These are phyloP conservation scores for Zygosaccharomyces sapae DNA, from an alignment of 1,139 yeast genomes.

Conservation along the genomic window DNA sequence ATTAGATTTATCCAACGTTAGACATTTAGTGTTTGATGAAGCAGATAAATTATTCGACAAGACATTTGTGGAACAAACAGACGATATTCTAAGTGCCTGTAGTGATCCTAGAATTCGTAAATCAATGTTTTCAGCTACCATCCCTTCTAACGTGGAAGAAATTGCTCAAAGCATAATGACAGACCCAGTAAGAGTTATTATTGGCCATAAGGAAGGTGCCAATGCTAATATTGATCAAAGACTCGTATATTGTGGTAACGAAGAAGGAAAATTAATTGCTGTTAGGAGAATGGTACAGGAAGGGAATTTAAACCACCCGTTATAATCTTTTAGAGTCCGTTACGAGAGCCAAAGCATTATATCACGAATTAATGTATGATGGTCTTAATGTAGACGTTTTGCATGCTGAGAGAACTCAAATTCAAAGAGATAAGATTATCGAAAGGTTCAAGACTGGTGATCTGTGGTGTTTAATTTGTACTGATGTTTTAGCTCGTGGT, in stretches of 20 bases:
- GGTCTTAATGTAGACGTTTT: slow-evolving; percentile 90
- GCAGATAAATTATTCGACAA: slow-evolving; percentile 92
- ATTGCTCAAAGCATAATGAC: slow-evolving; percentile 81
- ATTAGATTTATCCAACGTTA: slow-evolving; percentile 58
- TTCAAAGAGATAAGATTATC: slow-evolving; percentile 82
- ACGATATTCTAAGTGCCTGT: slow-evolving; percentile 70
- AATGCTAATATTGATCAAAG: slow-evolving; percentile 78
- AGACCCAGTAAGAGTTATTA: slow-evolving; percentile 72
- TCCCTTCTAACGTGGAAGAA: slow-evolving; percentile 90
- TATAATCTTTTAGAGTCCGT: slow-evolving; percentile 88
- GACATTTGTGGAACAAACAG: slow-evolving; percentile 90
- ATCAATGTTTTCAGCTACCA: slow-evolving; percentile 91
- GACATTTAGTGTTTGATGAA: slow-evolving; percentile 82
- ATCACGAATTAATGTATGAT: slow-evolving; percentile 87
- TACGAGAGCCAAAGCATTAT: slow-evolving; percentile 89
- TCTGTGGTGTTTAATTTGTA: slow-evolving; percentile 92
- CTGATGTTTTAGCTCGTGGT: slow-evolving; percentile 95
- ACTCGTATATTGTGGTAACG: slow-evolving; percentile 83
- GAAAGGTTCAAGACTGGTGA: slow-evolving; percentile 84
- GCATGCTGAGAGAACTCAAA: slow-evolving; percentile 89
- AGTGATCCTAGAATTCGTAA: slow-evolving; percentile 47
- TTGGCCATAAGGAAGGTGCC: slow-evolving; percentile 95
- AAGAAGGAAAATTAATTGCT: slow-evolving; percentile 89
- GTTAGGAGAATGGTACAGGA: slow-evolving; percentile 81
- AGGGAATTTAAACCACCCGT: slow-evolving; percentile 93